These are phyloP conservation scores for Polyplosphaeria fusca DNA, from an alignment of 495 filamentous ascomycete species.

Conservation along the genomic window DNA sequence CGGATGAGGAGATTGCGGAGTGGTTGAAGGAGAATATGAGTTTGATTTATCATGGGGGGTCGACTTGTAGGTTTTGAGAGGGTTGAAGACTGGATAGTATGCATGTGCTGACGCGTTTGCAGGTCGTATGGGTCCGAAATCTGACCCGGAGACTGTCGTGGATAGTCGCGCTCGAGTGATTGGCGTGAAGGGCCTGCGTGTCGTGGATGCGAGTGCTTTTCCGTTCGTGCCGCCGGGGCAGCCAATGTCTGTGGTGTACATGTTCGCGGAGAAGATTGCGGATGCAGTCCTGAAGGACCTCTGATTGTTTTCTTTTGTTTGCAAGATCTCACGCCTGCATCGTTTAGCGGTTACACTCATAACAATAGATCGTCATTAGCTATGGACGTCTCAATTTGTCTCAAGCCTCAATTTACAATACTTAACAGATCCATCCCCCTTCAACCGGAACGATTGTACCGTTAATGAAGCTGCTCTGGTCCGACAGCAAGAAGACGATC, in stretches of 20 bases:
- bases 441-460: constrained; percentile 32
- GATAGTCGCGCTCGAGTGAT: constrained; percentile 51
- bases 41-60: constrained; percentile 52
- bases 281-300: constrained; percentile 25
- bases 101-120: no score
- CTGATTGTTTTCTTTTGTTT: no score
- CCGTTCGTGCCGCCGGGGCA: constrained; percentile 25
- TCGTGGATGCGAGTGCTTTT: constrained; percentile 17
- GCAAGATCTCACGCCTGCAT: no score
- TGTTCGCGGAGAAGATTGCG: constrained; percentile 35
- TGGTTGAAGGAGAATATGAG: constrained; percentile 43
- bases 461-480: constrained; percentile 34
- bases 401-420: no score
- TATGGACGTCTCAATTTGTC: no score
- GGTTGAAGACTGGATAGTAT: no score
- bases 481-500: constrained; percentile 35
- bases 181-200: constrained; percentile 44
- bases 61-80: constrained; percentile 52
- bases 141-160: constrained; percentile 53
- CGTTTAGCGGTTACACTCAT: no score
- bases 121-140: constrained; percentile 50
- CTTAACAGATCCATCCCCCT: constrained; percentile 29
- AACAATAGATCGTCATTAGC: no score
- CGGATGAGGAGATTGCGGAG: constrained; percentile 52
- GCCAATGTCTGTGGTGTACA: constrained; percentile 21